Base-by-base conservation (phyloP, 2,329 filamentous ascomycete genomes). In the Fusarium buharicum region DNA sequence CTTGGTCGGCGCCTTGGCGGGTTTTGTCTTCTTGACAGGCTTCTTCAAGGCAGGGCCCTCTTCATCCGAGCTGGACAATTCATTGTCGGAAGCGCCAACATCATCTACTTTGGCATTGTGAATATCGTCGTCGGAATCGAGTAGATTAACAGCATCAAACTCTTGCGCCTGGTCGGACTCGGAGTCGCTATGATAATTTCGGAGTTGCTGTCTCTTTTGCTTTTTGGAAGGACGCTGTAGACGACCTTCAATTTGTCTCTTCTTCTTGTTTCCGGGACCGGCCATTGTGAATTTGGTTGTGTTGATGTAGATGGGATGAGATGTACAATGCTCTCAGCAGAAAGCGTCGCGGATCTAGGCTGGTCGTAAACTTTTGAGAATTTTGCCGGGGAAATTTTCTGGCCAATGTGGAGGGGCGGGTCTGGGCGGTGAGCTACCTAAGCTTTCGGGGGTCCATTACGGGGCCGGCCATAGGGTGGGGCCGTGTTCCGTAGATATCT, bases 101-200 rank as follows among this genome's bases (percentile, higher is more conserved):
- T 85, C 82, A 56, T 86, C 84, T 16, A 80, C 82, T 6, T 74
- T 72, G 37, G 80, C 80, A 64, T 85, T 82, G 67, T 84, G 79
- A 48, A 86, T 78, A 50, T 85, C 82, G 51, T 86, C 83, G 66
- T 86, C 84, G 6, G 83, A 85, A 69, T 85, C 83, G 45, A 85
- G 76, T 14, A 86, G 75, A 63, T 85, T 79, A 59, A 84, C 81
- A 3, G 83, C 79, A 27, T 79, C 74, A 70, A 84, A 84, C 48
- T 77, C 76, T 44, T 79, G 70, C 27, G 75, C 73, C 6, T 76
- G 71, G 9, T 77, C 76, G n/a, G 75, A 73, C 33, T 80, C 82
- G n/a, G 80, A 82, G 55, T 81, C 80, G 76, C 82, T 84, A 73
- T 84, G 77, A 73, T 85, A 84, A 51, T 79, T 75, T 56, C 80